Conservation (phyloP, 495 filamentous ascomycete genomes). For the Penicillium bialowiezense region DNA sequence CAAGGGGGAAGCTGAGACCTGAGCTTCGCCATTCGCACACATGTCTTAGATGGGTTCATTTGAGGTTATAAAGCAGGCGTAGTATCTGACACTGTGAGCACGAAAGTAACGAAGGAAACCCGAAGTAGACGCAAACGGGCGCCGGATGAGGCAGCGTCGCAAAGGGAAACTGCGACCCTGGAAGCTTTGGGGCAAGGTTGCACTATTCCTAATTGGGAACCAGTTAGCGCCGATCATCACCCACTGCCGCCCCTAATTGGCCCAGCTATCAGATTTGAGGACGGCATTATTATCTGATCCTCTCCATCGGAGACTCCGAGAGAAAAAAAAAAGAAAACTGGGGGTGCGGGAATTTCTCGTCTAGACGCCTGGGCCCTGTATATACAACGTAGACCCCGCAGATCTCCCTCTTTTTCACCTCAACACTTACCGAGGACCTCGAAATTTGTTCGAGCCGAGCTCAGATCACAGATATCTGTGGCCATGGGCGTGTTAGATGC, state of each 20-base stretch:
- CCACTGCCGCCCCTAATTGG: not conserved
- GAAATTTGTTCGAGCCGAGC: not conserved
- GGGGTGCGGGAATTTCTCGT: not conserved
- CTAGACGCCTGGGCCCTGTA: no score
- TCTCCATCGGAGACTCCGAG: not conserved
- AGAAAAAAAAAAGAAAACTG: not conserved
- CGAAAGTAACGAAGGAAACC: no score
- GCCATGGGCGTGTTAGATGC: constrained; percentile 3
- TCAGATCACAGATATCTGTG: no score
- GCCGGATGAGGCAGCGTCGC: not conserved
- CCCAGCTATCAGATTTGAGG: not conserved
- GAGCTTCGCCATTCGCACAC: no score
- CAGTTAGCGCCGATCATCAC: not conserved
- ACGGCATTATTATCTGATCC: constrained; percentile 5
- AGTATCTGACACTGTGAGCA: no score
- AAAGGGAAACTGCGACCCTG: not conserved
- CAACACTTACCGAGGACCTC: not conserved
- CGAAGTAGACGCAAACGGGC: constrained; percentile 4
- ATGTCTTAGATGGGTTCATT: no score
- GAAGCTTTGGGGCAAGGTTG: not conserved
- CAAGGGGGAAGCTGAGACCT: no score
- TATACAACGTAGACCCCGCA: not conserved
- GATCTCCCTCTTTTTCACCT: not conserved
- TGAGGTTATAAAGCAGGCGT: no score
- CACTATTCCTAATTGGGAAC: not conserved